Evolutionary conservation across 441 rosid genomes (phyloP), one percentile per base, ranked within the genome.

Genomic region (Melastoma candidum): DNA sequence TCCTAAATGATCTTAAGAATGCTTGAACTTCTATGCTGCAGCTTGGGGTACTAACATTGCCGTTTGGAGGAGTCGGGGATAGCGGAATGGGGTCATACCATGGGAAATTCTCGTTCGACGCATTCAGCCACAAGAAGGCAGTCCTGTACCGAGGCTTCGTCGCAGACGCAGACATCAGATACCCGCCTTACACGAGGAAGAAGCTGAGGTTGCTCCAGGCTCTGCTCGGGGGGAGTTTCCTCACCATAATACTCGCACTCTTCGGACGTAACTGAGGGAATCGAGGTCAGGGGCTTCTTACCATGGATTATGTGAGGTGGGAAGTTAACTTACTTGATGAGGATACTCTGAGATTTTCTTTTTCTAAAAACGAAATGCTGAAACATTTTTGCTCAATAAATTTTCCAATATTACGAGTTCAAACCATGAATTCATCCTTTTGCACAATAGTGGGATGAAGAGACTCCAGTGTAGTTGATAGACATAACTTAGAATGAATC

Each of bases 81-180:
- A 49, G 51, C 3, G 48, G 53, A 39, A 60, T 61, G 1, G 53
- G 41, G 47, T 64, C 48, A n/a, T 63, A 63, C 56, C 66, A 62
- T 11, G 66, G 66, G 12, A 62, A 62, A 22, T 62, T 62, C 56
- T 62, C 66, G 26, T 46, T 53, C 41, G 45, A 53, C 63, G 67
- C 77, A 26, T 82, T 85, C 57, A 78, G 81, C 73, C 95, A 85
- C 60, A 85, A 80, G 71, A 85, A 85, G 60, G 79, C 85, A 4
- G 90, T 85, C 17, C 10, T 82, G 0, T 82, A 74, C 41, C 66
- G 95, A 63, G 8, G 81, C 61, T 75, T 85, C 43, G 32, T 26
- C 4, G 76, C 75, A 1, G 95, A 85, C 47, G 76, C 72, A 9
- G 11, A 65, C 5, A 0, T 82, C 48, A 78, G 95, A 71, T 82